Base-by-base conservation (phyloP, 179 eudicot genomes). In the Amaranthus tricolor region DNA sequence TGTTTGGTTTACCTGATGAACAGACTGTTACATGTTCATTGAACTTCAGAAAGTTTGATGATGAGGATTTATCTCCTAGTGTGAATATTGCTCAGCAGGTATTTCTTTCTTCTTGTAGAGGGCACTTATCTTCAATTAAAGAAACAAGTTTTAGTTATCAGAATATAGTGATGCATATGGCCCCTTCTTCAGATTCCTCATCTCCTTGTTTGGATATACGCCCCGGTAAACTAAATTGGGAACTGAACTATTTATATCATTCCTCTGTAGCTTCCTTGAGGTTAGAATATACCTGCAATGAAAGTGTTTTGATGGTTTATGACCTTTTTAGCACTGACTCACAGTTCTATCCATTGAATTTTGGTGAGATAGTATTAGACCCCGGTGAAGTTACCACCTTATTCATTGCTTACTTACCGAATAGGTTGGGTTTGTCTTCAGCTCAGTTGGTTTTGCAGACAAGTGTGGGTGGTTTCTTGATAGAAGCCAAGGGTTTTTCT, bases 341-440 rank as follows among this genome's bases (percentile, higher is more conserved):
- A 55, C 98, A 94, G 77, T 92, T 94, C 83, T 88, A 86, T 72
- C 87, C 98, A 64, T 90, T 88, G 77, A 87, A 90, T 83, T 84
- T 67, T 75, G 89, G 89, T 77, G 89, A 88, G 80, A 49, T 85
- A 43, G 71, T 73, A 43, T 76, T 94, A 68, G 89, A 83, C 62
- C 97, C 98, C n/a, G 96, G 97, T 62, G 93, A 92, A 84, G 79
- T 71, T 75, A 81, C 85, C 59, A 81, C 90, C 51, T 50, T 94
- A 67, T 87, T 89, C 75, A 88, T 94, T 62, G 90, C 86, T 70
- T 94, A 88, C 81, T 76, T 85, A 76, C 97, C 98, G 1, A 80
- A 83, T 80, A 62, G 63, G 64, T 75, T 94, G 75, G 98, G 98
- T 50, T 68, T 82, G 74, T 89, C 96, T 68, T 84, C 95, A 57